Conservation (phyloP, 805 yeast genomes). For the Lipomyces sp. region DNA sequence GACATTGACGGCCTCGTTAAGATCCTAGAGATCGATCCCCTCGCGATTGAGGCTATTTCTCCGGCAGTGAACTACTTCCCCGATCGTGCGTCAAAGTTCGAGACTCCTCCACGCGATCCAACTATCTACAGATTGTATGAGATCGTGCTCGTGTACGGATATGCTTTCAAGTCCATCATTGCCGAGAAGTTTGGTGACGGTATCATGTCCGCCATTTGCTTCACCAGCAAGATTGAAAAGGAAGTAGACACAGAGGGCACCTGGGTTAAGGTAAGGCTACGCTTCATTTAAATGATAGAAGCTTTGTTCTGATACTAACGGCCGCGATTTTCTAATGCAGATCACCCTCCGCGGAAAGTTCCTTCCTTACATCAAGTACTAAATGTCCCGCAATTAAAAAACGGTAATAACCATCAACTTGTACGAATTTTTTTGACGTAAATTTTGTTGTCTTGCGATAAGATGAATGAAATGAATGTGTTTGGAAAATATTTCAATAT, state of each 20-base stretch:
- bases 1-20: constrained; percentile 29
- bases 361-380: constrained; percentile 38
- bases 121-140: constrained; percentile 37
- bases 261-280: constrained; percentile 29
- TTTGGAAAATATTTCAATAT: too few species aligned
- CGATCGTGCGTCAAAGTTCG: constrained; percentile 29
- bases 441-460: not conserved
- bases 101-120: constrained; percentile 36
- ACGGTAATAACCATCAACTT: not conserved
- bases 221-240: constrained; percentile 38
- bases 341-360: constrained; percentile 39
- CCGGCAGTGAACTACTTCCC: constrained; percentile 35
- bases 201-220: constrained; percentile 39
- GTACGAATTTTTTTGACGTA: not conserved
- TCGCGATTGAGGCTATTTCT: constrained; percentile 24
- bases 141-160: constrained; percentile 38
- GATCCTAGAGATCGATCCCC: constrained; percentile 35
- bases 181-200: constrained; percentile 39
- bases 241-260: constrained; percentile 38
- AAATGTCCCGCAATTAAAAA: not conserved
- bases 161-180: constrained; percentile 37
- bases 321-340: not conserved
- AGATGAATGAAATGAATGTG: not conserved
- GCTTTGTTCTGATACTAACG: not conserved
- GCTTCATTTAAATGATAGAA: not conserved